Base-by-base conservation (phyloP, 768 basidiomycete genomes). In the Auriscalpium vulgare region DNA sequence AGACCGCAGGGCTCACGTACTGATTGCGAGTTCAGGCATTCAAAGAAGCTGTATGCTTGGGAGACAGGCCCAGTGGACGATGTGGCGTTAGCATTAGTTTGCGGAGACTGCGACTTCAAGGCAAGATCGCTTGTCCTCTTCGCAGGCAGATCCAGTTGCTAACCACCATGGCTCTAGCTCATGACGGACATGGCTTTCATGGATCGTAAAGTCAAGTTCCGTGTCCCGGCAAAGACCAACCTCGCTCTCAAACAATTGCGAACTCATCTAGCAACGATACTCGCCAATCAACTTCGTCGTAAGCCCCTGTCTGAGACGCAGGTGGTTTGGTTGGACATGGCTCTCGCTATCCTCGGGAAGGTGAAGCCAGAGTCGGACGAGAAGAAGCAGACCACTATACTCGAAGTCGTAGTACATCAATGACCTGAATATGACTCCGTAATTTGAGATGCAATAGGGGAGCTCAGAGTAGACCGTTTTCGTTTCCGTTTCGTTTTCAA, bases 11-110 rank as follows among this genome's bases (percentile, higher is more conserved):
- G 44, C 35, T 21, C 11, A n/a, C 45, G 23, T 40, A 55, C 19
- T 36, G 37, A 36, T 17, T 9, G 4, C 11, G 1, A n/a, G 16
- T 36, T 57, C 53, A 93, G 93, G 91, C 92, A 93, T 66, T 95
- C 94, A 8, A 97, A 92, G 72, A 92, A 84, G 67, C 71, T 95
- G 29, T 95, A 91, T 70, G 89, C 81, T 16, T 97, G 93, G 93
- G 95, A 98, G 69, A 92, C 88, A 0, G 85, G 91, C 7, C 90
- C 93, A 6, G 81, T 90, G 8, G 90, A 97, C 59, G 91, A 95
- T 62, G 69, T 89, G 29, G 82, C 91, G 4, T 68, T 98, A 51
- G 65, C 91, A 29, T 74, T 97, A 16, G 72, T 97, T 1, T 97
- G 94, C 57, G 95, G 95, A 9, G 95, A 97, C 59, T 75, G 79